Evolutionary conservation across 306 rosid species (phyloP), one percentile per base, ranked within the genome.

Genomic region (Quercus berberidifolia): DNA sequence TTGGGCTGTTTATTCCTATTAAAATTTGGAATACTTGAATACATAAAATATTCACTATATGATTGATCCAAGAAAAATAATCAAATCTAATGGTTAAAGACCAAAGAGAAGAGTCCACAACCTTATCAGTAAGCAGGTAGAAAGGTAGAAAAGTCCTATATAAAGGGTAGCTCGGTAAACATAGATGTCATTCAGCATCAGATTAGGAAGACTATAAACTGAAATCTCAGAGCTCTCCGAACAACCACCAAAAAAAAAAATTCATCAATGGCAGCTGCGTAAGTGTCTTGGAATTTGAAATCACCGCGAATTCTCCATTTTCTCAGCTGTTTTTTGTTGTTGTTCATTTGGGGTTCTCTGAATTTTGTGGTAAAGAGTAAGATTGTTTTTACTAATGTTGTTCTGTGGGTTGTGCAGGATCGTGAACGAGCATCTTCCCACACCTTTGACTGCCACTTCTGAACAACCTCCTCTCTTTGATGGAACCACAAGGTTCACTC

Each of bases 401-500:
- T 30, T 35, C 3, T 46, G 26, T 43, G 60, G n/a, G 30, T 77
- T 63, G 2, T 78, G 28, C 21, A 90, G 92, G 31, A 75, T 9
- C 54, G 4, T 69, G 46, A 75, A 46, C 54, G 54, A 72, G 46
- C 79, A 62, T 74, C 86, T 51, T 73, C 91, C 96, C 33, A 81
- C 94, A 0, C n/a, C 87, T 0, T 63, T 94, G 78, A 85, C 85
- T 69, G 84, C 94, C 80, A 74, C 84, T 21, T 83, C 98, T 57
- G 80, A 77, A 6, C 96, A 80, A 43, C 98, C 96, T 55, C 82
- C 96, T 73, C 79, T 94, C 49, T 94, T 94, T 67, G 96, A 94
- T 68, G 98, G 97, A 82, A 90, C 98, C 41, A 88, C 92, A 71
- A 90, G 98, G 97, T 93, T 80, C 33, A 18, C 46, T 68, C 51